phyloP scores from a whole-genome alignment of 2,329 filamentous ascomycete genomes.

The Biscogniauxia sp. region DNA sequence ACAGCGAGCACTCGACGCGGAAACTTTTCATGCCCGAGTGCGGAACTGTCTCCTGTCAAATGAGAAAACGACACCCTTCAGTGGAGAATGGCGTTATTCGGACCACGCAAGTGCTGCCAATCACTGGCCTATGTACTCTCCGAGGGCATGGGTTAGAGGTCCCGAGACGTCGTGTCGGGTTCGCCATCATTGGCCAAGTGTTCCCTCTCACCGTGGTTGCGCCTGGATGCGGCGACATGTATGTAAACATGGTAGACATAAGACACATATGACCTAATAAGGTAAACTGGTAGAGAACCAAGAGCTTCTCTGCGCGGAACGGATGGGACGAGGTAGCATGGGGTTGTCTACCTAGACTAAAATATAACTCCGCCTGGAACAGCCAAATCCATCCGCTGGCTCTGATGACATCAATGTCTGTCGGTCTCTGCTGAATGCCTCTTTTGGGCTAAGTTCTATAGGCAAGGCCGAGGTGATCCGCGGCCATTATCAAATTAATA shows the following conservation, averaged over 20 bases:
- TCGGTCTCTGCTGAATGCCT: background rate
- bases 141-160: constrained; percentile 10
- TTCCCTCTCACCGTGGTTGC: constrained; percentile 2
- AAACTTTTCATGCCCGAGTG: background rate
- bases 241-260: constrained; percentile 2
- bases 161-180: constrained; percentile 21
- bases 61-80: background rate
- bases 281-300: background rate
- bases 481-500: background rate
- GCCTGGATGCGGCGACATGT: background rate
- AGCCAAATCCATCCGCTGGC: background rate
- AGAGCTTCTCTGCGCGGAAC: background rate
- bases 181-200: constrained; percentile 10
- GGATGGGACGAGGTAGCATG: background rate
- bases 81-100: background rate
- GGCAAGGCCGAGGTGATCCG: background rate
- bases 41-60: background rate
- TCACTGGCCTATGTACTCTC: constrained; percentile 5
- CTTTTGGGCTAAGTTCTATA: background rate
- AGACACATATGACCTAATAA: background rate
- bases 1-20: background rate
- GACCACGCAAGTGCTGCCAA: background rate
- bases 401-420: background rate
- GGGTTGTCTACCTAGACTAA: too few species aligned
- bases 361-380: background rate